phyloP scores from a whole-genome alignment of 2,329 filamentous ascomycete species.

The Penicillium sp. region DNA sequence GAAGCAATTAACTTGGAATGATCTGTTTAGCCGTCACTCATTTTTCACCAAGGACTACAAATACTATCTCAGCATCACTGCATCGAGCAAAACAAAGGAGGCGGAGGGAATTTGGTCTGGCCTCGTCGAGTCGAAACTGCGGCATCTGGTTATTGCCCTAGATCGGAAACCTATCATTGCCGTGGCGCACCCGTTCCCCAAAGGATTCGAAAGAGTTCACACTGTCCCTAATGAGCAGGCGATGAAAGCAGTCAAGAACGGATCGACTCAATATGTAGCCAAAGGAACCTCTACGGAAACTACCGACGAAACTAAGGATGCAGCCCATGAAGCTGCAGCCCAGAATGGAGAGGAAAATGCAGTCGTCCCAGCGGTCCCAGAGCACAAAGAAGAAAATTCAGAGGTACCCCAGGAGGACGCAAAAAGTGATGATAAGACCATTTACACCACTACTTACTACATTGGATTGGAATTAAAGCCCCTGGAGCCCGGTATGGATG shows the following conservation, averaged over 20 bases:
- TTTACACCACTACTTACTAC: slow-evolving; percentile 93
- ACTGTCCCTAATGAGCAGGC: slow-evolving; percentile 62
- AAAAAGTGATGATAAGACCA: slow-evolving; percentile 42
- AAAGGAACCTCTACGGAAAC: slow-evolving; percentile 51
- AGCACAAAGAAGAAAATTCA: slow-evolving; percentile 28
- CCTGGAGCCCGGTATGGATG: slow-evolving; percentile 43
- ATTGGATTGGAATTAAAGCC: slow-evolving; percentile 79
- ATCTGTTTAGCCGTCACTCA: slow-evolving; percentile 82
- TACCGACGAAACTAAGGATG: slow-evolving; percentile 52
- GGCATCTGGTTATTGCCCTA: slow-evolving; percentile 77
- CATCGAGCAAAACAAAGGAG: slow-evolving; percentile 78
- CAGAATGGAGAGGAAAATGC: slow-evolving; percentile 45
- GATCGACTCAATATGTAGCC: slow-evolving; percentile 61
- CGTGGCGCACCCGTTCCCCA: slow-evolving; percentile 86
- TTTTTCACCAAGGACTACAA: slow-evolving; percentile 95
- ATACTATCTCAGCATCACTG: slow-evolving; percentile 88
- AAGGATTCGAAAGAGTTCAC: slow-evolving; percentile 84
- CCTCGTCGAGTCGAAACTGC: slow-evolving; percentile 88
- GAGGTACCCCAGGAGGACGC: slow-evolving; percentile 21
- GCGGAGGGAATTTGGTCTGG: slow-evolving; percentile 85
- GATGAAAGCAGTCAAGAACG: slow-evolving; percentile 60
- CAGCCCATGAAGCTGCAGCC: slow-evolving; percentile 49
- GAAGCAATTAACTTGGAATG: slow-evolving; percentile 77
- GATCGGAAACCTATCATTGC: slow-evolving; percentile 78
- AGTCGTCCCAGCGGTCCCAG: slow-evolving; percentile 34